Evolutionary conservation across 805 yeast species (phyloP), one percentile per base, ranked within the genome.

Genomic region (Candida silvicultrix): DNA sequence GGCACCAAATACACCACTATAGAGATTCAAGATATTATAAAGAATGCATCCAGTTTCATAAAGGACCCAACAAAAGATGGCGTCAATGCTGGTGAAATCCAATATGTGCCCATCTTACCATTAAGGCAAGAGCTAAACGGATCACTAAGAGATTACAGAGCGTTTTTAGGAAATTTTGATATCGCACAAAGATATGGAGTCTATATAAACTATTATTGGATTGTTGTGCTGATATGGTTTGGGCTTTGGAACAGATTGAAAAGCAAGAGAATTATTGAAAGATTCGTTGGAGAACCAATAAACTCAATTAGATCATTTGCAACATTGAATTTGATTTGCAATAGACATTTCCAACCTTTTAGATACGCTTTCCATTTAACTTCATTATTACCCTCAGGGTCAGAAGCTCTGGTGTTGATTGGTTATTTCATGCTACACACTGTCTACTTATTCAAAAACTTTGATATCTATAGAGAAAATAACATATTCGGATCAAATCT

Each of bases 401-500:
- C 48, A 5, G 63, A 59, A 29, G 40, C 46, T 60, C 45, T 64
- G 50, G 52, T 65, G 48, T 59, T 55, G 47, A 6, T 64, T 62
- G 50, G 67, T 62, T 38, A 55, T 70, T 37, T 67, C 65, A 38
- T 43, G 3, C 23, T 57, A 15, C 45, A 57, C 40, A 45, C 57
- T 0, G 28, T 45, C 7, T 49, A 44, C 20, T 44, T 57, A 8
- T 6, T 45, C 14, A 16, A 35, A 5, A 41, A 45, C 3, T 51
- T 51, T 29, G 41, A 47, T 12, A 28, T 59, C 1, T 47, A 54
- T 25, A 39, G 40, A 5, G 54, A 51, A 18, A 57, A 53, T 31
- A 40, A 43, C 21, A 42, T 58, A 7, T 52, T 59, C 41, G 58
- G 59, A 1, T 29, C 50, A 5, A 47, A 47, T 18, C 35, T 52